phyloP scores from a whole-genome alignment of 1,139 yeast species.

The Protomyces pachydermus region DNA sequence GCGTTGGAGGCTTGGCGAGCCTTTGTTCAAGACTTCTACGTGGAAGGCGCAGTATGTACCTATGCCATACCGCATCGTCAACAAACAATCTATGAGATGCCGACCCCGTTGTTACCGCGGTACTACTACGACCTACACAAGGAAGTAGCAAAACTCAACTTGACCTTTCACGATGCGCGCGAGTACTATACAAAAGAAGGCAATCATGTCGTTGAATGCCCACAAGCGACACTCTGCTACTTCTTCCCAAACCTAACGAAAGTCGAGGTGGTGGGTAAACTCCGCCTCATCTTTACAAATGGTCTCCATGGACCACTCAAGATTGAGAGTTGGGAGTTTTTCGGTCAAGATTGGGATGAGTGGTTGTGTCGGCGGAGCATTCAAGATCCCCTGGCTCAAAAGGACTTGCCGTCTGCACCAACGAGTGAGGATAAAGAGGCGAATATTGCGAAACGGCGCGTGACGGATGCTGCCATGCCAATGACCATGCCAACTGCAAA shows the following conservation, averaged over 20 bases:
- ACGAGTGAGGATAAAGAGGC: neutral
- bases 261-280: slow-evolving; percentile 16
- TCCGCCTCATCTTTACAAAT: slow-evolving; percentile 8
- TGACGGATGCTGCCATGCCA: neutral
- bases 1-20: slow-evolving; percentile 14
- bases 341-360: slow-evolving; percentile 22
- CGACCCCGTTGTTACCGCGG: slow-evolving; percentile 14
- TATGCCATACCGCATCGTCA: slow-evolving; percentile 10
- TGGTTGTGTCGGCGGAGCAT: slow-evolving; percentile 19
- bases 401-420: neutral
- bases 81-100: slow-evolving; percentile 7
- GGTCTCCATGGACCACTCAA: slow-evolving; percentile 6
- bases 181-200: slow-evolving; percentile 14
- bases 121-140: slow-evolving; percentile 11
- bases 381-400: neutral
- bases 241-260: slow-evolving; percentile 17
- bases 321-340: slow-evolving; percentile 23
- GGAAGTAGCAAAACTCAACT: slow-evolving; percentile 16
- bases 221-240: slow-evolving; percentile 16
- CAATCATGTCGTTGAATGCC: slow-evolving; percentile 23
- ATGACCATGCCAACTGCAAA: neutral
- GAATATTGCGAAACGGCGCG: neutral
- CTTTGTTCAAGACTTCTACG: slow-evolving; percentile 20
- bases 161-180: slow-evolving; percentile 23
- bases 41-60: slow-evolving; percentile 18